A percentile compares a stretch with the other conserved stretches of the same genome.
Conservation (phyloP, 306 rosid genomes). For the Corylus heterophylla region DNA sequence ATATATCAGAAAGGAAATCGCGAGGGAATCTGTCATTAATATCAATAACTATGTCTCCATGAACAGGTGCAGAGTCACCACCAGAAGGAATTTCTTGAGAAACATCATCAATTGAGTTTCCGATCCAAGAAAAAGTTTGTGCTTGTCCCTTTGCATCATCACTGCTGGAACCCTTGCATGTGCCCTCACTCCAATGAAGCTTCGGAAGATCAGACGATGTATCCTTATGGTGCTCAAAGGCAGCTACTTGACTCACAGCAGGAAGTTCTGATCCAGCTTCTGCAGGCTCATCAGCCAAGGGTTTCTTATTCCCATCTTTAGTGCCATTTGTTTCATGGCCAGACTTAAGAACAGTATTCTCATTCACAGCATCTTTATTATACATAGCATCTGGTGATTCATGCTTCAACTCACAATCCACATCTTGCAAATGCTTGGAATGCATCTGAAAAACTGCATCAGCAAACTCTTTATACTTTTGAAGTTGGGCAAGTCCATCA, state of each 20-base stretch:
- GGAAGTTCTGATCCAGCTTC: conserved; percentile 38
- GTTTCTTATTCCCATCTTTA: conserved; percentile 34
- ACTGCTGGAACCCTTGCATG: conserved; percentile 31
- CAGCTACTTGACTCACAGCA: conserved; percentile 37
- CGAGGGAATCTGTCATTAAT: conserved; percentile 89
- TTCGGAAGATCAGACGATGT: conserved; percentile 41
- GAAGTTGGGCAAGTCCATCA: conserved; percentile 50
- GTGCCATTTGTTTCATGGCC: conserved; percentile 36
- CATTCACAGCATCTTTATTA: conserved; percentile 37
- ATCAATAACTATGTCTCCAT: conserved; percentile 75
- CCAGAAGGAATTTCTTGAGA: conserved; percentile 41
- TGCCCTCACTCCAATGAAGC: conserved; percentile 40
- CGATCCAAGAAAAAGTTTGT: conserved; percentile 39
- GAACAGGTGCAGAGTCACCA: conserved; percentile 48
- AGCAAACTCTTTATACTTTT: conserved; percentile 48
- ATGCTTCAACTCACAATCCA: conserved; percentile 41
- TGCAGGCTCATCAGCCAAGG: conserved; percentile 38
- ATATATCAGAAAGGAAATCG: conserved; percentile 80
- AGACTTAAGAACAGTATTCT: conserved; percentile 36
- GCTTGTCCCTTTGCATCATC: conserved; percentile 29
- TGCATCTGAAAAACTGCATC: conserved; percentile 49
- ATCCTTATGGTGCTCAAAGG: conserved; percentile 45
- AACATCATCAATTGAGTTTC: conserved; percentile 35
- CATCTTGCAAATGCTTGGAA: conserved; percentile 46
- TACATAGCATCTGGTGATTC: conserved; percentile 34